phyloP scores from a whole-genome alignment of 305 asterid species.

The Solanum hybrid region DNA sequence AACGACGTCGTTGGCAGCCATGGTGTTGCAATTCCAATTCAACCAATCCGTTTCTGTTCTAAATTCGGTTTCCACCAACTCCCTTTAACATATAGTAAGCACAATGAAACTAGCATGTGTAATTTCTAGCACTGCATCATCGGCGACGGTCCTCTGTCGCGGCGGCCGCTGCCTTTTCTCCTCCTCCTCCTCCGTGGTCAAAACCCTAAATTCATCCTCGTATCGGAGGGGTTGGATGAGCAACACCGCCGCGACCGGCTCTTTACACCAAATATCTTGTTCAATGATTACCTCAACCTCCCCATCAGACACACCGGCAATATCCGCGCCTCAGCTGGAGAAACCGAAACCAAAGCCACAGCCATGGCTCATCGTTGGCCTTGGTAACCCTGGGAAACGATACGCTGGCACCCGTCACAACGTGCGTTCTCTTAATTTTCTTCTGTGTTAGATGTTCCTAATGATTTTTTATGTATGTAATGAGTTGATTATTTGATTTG shows the following conservation, averaged over 20 bases:
- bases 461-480: neutral
- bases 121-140: constrained; percentile 1
- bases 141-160: constrained; percentile 3
- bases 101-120: neutral
- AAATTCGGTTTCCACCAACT: neutral
- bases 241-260: neutral
- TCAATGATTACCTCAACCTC: constrained; percentile 4
- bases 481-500: constrained; percentile 1
- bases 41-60: neutral
- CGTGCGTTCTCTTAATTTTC: constrained; percentile 19
- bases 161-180: neutral
- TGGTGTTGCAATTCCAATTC: neutral
- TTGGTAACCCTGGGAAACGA: constrained; percentile 96
- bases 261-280: neutral
- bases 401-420: constrained; percentile 75
- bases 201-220: neutral
- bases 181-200: neutral
- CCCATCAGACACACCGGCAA: neutral
- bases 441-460: neutral
- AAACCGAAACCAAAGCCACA: constrained; percentile 29
- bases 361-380: constrained; percentile 96
- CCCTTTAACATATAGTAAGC: neutral
- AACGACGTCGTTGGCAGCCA: neutral
- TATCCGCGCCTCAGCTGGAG: constrained; percentile 8
- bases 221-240: neutral